Evolutionary conservation across 148 eudicot genomes (phyloP), one percentile per base, ranked within the genome.

Genomic region (Dysphania ambrosioides): DNA sequence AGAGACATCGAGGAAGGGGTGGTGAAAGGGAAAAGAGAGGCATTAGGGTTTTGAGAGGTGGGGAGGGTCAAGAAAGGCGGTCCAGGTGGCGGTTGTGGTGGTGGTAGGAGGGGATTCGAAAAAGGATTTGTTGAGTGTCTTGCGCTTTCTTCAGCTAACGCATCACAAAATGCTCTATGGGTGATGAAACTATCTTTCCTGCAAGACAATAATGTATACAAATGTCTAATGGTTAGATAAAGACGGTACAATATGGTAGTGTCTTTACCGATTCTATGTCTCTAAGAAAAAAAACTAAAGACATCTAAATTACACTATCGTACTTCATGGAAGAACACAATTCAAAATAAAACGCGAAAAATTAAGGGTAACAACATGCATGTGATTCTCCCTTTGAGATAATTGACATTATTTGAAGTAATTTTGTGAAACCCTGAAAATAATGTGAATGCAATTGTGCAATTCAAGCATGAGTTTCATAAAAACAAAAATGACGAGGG

Each of bases 181-280:
- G 96, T 90, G 56, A 90, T 76, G 79, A 90, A 88, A 81, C 96
- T 90, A 77, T 90, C 96, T 78, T 85, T 90, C 90, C 96, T 90
- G 84, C 72, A 81, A 66, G 67, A 70, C 77, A 60, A 56, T 10
- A 65, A 0, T 34, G 34, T 6, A 60, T 16, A 60, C 65, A 60
- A 60, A 60, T 60, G 65, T 19, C 21, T 29, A 30, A 60, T 60
- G 21, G 65, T 60, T 60, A 60, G 65, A 60, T 59, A 10, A 59
- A 42, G 47, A 42, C 44, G n/a, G n/a, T n/a, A n/a, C n/a, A n/a
- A n/a, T n/a, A n/a, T n/a, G n/a, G n/a, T n/a, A n/a, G n/a, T n/a
- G n/a, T n/a, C n/a, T n/a, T n/a, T n/a, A n/a, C n/a, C n/a, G n/a
- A n/a, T n/a, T n/a, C n/a, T n/a, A n/a, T n/a, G n/a, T n/a, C n/a